These are phyloP conservation scores for Fomitopsis pinicola DNA, from an alignment of 1,284 basidiomycete species.

Conservation along the genomic window DNA sequence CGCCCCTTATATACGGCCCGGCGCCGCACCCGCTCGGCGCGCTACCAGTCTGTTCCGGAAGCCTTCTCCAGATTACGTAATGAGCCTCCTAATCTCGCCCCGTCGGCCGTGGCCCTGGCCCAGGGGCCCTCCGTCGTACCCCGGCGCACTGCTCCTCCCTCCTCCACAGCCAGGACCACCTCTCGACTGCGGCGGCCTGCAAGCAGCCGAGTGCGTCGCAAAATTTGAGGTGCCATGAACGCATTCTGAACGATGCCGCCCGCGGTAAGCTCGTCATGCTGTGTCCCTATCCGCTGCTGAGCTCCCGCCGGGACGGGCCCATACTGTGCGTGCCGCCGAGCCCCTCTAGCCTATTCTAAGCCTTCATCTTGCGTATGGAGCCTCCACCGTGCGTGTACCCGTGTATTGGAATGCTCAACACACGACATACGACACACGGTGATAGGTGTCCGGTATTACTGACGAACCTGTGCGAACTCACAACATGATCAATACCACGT, in stretches of 20 bases:
- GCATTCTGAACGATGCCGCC: neutral
- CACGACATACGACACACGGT: neutral
- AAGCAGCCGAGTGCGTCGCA: neutral
- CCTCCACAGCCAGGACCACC: neutral
- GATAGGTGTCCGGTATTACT: neutral
- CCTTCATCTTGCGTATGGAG: neutral
- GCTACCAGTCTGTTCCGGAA: neutral
- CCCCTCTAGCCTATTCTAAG: neutral
- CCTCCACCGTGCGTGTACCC: neutral
- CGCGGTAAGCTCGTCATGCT: neutral
- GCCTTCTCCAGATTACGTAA: neutral
- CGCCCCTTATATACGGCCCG: neutral
- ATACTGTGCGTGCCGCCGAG: neutral
- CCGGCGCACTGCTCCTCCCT: no score
- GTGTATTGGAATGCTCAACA: neutral
- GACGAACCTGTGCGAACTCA: no score
- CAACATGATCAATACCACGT: neutral
- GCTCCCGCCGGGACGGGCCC: neutral
- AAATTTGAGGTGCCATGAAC: neutral
- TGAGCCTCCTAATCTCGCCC: neutral
- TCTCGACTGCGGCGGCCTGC: neutral
- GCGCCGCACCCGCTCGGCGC: neutral
- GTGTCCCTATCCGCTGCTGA: neutral
- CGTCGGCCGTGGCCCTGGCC: neutral
- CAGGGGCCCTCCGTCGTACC: no score